Percentiles rank a stretch among this genome's conserved stretches.
Conservation (phyloP, 257 asterid species). For the Hygrophila difformis region DNA sequence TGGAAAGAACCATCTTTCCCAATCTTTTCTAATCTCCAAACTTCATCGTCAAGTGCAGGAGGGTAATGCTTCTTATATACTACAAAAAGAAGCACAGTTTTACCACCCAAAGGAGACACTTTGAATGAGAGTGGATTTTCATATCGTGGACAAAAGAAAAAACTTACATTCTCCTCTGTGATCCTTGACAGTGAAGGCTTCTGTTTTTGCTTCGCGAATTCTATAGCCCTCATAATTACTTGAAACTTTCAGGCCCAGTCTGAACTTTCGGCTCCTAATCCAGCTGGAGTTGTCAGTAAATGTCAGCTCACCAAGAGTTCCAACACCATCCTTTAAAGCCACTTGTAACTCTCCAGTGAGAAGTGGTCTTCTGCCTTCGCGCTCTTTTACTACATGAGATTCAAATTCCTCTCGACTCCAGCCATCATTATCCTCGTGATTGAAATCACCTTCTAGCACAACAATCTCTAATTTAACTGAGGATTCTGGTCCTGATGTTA, state of each 20-base stretch:
- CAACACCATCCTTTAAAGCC: slow-evolving; percentile 76
- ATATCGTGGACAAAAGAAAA: slow-evolving; percentile 5
- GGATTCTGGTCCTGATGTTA: slow-evolving; percentile 78
- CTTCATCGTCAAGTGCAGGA: slow-evolving; percentile 84
- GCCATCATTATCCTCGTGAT: slow-evolving; percentile 72
- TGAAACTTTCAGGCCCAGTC: slow-evolving; percentile 74
- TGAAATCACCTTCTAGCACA: slow-evolving; percentile 91
- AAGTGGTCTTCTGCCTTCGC: slow-evolving; percentile 94
- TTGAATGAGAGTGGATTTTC: slow-evolving; percentile 4
- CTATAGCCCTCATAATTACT: slow-evolving; percentile 50
- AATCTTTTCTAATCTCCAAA: slow-evolving; percentile 95
- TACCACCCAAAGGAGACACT: slow-evolving; percentile 9
- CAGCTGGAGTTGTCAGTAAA: slow-evolving; percentile 98
- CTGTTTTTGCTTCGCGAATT: slow-evolving; percentile 91
- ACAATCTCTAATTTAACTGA: slow-evolving; percentile 58
- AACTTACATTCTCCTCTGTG: slow-evolving; percentile 97
- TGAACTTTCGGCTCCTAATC: slow-evolving; percentile 92
- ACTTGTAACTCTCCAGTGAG: slow-evolving; percentile 80
- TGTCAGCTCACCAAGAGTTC: slow-evolving; percentile 75
- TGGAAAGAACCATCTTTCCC: slow-evolving; percentile 97
- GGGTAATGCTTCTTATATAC: slow-evolving; percentile 99
- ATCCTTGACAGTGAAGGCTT: slow-evolving; percentile 94
- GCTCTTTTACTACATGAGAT: slow-evolving; percentile 80
- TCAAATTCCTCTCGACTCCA: slow-evolving; percentile 81
- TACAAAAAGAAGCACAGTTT: slow-evolving; percentile 25